Conservation (phyloP, 139 green algal genomes). For the Closterium sp. region DNA sequence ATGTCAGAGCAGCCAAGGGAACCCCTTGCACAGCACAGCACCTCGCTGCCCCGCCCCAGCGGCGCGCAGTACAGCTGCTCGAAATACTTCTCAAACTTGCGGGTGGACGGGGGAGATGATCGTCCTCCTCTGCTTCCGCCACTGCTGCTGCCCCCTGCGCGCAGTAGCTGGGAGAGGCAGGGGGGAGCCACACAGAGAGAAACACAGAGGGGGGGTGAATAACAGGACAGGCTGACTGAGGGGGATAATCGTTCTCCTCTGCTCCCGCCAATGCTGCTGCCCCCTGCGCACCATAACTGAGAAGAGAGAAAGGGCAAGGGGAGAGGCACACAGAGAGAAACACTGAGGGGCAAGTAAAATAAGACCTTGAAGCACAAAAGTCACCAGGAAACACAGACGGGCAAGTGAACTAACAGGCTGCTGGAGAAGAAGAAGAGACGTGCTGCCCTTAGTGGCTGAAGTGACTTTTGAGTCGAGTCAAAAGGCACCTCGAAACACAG, state of each 20-base stretch:
- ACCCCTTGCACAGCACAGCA: too few relatives aligned
- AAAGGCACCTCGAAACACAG: too few relatives aligned
- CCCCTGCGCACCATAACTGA: constrained; percentile 3
- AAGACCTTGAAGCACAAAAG: too few relatives aligned
- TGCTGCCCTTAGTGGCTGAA: too few relatives aligned
- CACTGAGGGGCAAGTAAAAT: constrained; percentile 12
- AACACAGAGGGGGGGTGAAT: too few relatives aligned
- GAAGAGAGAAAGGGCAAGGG: neutral
- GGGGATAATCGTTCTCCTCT: neutral
- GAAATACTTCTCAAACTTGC: constrained; percentile 44
- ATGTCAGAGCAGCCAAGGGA: neutral
- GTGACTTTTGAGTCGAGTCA: too few relatives aligned
- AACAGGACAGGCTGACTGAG: neutral
- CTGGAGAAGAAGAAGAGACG: too few relatives aligned
- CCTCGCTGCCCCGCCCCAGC: constrained; percentile 2
- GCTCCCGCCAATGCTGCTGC: neutral
- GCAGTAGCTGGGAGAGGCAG: neutral
- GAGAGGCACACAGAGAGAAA: neutral
- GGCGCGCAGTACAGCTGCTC: constrained; percentile 37
- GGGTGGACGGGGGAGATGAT: neutral
- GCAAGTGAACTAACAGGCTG: too few relatives aligned
- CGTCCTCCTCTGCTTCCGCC: neutral
- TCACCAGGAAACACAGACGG: too few relatives aligned
- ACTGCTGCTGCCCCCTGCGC: neutral
- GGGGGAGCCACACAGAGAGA: too few relatives aligned